These are phyloP conservation scores for Nitzschia putrida DNA, from an alignment of 108 stramenopile genomes.

Conservation along the genomic window DNA sequence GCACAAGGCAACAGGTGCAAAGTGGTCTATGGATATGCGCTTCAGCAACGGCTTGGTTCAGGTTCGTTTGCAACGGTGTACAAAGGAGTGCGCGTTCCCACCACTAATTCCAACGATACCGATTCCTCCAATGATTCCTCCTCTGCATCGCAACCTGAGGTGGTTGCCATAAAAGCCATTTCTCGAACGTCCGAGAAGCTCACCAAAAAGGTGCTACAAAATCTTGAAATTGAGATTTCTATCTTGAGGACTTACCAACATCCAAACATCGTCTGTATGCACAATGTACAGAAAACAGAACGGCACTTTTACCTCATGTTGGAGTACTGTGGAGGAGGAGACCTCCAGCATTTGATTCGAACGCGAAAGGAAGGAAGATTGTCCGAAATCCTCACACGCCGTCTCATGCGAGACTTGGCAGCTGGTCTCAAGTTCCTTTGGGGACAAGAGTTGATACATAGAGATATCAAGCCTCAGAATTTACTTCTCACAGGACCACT, in stretches of 20 bases:
- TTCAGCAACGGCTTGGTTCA: constrained; percentile 67
- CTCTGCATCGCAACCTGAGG: constrained; percentile 27
- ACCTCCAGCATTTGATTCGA: constrained; percentile 87
- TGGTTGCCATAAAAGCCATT: constrained; percentile 93
- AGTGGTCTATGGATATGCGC: constrained; percentile 72
- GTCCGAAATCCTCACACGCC: constrained; percentile 76
- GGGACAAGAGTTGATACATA: constrained; percentile 84
- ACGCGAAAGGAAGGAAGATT: constrained; percentile 71
- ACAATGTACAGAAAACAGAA: constrained; percentile 83
- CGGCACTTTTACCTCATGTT: constrained; percentile 91
- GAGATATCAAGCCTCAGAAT: constrained; percentile 98
- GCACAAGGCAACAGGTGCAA: constrained; percentile 29
- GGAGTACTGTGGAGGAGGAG: constrained; percentile 96
- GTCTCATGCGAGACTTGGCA: constrained; percentile 89
- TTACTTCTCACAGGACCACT: constrained; percentile 84
- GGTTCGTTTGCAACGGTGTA: constrained; percentile 88
- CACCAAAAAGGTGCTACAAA: constrained; percentile 93
- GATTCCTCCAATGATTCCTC: constrained; percentile 1
- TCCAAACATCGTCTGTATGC: constrained; percentile 87
- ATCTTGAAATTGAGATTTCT: constrained; percentile 94
- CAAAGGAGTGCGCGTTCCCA: constrained; percentile 55
- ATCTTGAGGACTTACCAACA: constrained; percentile 91
- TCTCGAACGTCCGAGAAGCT: constrained; percentile 77
- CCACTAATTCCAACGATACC: neutral
- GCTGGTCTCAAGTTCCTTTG: constrained; percentile 89